Evolutionary conservation across 345 rosid genomes (phyloP).

Genomic region (Salix purpurea): DNA sequence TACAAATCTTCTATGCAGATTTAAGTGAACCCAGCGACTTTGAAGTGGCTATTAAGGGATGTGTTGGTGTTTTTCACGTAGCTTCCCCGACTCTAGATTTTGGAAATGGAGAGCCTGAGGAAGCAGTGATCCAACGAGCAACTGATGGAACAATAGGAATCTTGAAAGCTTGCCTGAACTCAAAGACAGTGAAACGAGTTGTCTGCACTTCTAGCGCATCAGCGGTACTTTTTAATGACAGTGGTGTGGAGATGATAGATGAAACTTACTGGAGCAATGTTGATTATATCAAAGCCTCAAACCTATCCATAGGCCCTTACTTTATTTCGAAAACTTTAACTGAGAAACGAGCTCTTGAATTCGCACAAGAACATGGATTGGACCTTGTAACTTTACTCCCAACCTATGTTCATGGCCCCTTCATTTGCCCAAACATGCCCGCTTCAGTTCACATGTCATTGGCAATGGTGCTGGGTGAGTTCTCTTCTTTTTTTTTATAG

Average conservation of each 20-base stretch:
- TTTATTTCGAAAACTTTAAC: slow-evolving; percentile 26
- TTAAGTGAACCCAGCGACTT: slow-evolving; percentile 29
- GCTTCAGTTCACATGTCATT: slow-evolving; percentile 13
- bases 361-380: slow-evolving; percentile 26
- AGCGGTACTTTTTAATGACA: background rate
- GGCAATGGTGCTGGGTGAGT: slow-evolving; percentile 27
- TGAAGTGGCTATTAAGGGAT: slow-evolving; percentile 17
- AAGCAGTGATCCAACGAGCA: slow-evolving; percentile 40
- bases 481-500: background rate
- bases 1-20: slow-evolving; percentile 31
- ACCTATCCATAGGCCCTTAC: background rate
- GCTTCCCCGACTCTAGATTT: slow-evolving; percentile 24
- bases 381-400: slow-evolving; percentile 39
- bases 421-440: slow-evolving; percentile 29
- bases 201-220: slow-evolving; percentile 61
- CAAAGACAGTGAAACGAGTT: slow-evolving; percentile 54
- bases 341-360: slow-evolving; percentile 32
- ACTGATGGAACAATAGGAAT: slow-evolving; percentile 50
- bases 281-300: slow-evolving; percentile 1
- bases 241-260: slow-evolving; percentile 14
- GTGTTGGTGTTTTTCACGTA: slow-evolving; percentile 31
- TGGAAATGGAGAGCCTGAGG: slow-evolving; percentile 41
- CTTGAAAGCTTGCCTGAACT: slow-evolving; percentile 43
- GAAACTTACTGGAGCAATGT: slow-evolving; percentile 38
- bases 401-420: slow-evolving; percentile 33